Base-by-base conservation (phyloP, 2,329 filamentous ascomycete species). In the Paecilomyces variotii region DNA sequence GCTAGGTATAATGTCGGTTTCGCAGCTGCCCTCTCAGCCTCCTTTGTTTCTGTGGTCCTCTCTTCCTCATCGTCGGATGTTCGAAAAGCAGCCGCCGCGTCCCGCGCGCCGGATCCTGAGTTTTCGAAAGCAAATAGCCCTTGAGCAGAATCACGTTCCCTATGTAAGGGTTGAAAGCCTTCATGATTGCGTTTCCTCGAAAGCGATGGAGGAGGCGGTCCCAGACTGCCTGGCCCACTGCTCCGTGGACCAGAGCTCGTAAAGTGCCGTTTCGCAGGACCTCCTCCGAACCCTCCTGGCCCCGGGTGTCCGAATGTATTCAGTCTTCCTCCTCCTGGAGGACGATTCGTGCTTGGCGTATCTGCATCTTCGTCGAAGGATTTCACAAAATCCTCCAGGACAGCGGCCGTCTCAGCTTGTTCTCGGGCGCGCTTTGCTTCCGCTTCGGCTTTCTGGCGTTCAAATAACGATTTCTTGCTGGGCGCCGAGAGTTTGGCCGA, bases 401-500 rank as follows among this genome's bases (percentile, higher is more conserved):
- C 90, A 26, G 90, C 91, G 25, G 89, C 90, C 5, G 90, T 95
- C 76, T 96, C 92, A 64, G 88, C 90, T 68, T 88, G 88, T 74
- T 96, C 92, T 64, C 90, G 84, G 65, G 84, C 82, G 60, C 89
- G 87, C 77, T 96, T 96, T 26, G 90, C 91, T 78, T 96, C 91
- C 58, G 89, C 90, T 72, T 96, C 91, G 60, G 90, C 90, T 73
- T 89, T 91, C 72, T 95, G 89, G 66, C 87, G 87, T 76, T 96
- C 92, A 72, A 95, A 96, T 27, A 88, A 82, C 24, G 91, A 95
- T 70, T 94, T 90, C 75, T 92, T 94, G 61, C 87, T 82, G 0
- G 90, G 86, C 54, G 90, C 90, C 58, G 88, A 84, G 55, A 94
- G 85, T 74, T 95, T 96, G 56, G 86, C 83, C 58, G 87, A 84